Base-by-base conservation (phyloP, 1,284 basidiomycete species). In the Apiotrichum veenhuisii region DNA sequence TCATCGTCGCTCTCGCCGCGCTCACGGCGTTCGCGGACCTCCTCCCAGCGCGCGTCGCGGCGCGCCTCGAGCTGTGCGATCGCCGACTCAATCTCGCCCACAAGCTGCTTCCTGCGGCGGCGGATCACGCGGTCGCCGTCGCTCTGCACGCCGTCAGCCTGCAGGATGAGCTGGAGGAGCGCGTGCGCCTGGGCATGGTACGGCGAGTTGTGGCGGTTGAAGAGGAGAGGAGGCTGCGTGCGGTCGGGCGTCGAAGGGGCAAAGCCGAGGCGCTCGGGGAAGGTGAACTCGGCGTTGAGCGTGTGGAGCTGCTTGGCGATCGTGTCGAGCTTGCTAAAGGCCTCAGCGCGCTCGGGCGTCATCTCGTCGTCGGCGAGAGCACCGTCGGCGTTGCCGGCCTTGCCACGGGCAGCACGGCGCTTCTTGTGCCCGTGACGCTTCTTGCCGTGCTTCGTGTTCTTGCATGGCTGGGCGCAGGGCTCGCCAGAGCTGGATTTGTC, bases 91-190 rank as follows among this genome's bases (percentile, higher is more conserved):
- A 90, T 82, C 44, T 69, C 69, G 57, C 75, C 77, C 42, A 88
- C 87, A 5, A 87, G 78, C 12, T 77, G 77, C 71, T 84, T 82
- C 54, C 88, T 75, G 57, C 75, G 77, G n/a, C 79, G 77, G 42
- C 87, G 78, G 18, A 90, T 82, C 3, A 72, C 74, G 50, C 75
- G 70, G 59, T 85, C 80, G 0, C 87, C 87, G 64, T 80, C 80
- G 62, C 83, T 86, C 62, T 86, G 82, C 5, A 89, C 81, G 0
- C 80, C 83, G 64, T 90, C 88, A 7, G 88, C 80, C 56, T 80
- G 78, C 44, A 84, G 80, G 33, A 89, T 77, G 14, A 89, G 72
- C 52, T 82, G 82, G 51, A 83, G 82, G 52, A 89, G 78, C 22
- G 79, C 78, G 61, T 86, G 80, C 57, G 84, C 82, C 69, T 84